Evolutionary conservation across 371 early-diverging fungal genomes (phyloP), one percentile per base, ranked within the genome.

Genomic region (Rhizopus stolonifer): DNA sequence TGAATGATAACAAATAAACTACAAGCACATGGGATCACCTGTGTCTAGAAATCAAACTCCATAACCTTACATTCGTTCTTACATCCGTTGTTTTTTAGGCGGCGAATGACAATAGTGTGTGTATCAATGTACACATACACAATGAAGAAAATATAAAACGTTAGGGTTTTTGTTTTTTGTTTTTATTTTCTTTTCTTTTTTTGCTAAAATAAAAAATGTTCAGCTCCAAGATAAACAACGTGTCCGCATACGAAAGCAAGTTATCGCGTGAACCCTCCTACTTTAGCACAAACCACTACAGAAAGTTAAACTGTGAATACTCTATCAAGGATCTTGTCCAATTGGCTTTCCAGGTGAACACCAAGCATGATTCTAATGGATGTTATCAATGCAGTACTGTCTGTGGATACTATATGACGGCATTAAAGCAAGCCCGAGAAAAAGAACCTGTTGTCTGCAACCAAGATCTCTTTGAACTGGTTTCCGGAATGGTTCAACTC

Each of bases 401-500:
- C 14, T 61, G 57, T 32, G 51, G 44, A 4, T 54, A 61, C 14
- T 65, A 65, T 38, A 43, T 57, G 11, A 44, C 50, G 14, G 58
- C 61, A 3, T 43, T 65, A 2, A 32, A 42, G 6, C 46, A 51
- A 29, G 58, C 57, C 19, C 29, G 49, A 18, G 39, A 57, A 29
- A 19, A 7, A 19, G 66, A 54, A 13, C 52, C 61, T 26, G 34
- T 65, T 31, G 21, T 38, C 10, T 70, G 71, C 42, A 49, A 58
- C 25, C 31, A 36, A 19, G 62, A 64, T 39, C 42, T 67, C 6
- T 59, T 67, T 40, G 65, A 67, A 24, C 42, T 70, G 33, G 49
- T 67, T 14, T 70, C 56, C 56, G 55, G 55, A 21, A 64, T 70
- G 56, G 58, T 56, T 32, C 58, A 67, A 24, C 55, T 70, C 44